Evolutionary conservation across 2,329 filamentous ascomycete genomes (phyloP).

Genomic region (Reticulascus tulasneorum): DNA sequence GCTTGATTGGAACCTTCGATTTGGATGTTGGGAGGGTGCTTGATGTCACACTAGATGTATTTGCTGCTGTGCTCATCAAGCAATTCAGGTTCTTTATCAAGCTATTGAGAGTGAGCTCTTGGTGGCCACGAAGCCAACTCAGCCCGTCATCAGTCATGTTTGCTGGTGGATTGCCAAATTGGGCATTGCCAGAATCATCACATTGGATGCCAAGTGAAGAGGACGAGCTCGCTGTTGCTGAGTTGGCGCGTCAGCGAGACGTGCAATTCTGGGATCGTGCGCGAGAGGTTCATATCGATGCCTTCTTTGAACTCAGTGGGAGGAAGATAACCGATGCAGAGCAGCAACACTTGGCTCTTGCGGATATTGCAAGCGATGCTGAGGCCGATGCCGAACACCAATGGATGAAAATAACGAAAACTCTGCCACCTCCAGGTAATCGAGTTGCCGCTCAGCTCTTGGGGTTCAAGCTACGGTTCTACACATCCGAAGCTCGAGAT

Average conservation of each 20-base stretch:
- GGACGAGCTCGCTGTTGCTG: constrained; percentile 56
- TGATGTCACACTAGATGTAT: constrained; percentile 92
- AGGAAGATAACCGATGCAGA: constrained; percentile 61
- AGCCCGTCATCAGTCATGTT: constrained; percentile 37
- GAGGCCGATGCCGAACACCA: constrained; percentile 57
- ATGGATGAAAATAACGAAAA: constrained; percentile 80
- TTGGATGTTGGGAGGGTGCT: constrained; percentile 91
- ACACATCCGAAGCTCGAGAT: constrained; percentile 74
- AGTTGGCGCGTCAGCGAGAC: constrained; percentile 64
- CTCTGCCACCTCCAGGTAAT: constrained; percentile 80
- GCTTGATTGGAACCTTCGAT: constrained; percentile 93
- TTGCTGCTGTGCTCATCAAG: constrained; percentile 88
- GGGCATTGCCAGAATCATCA: constrained; percentile 72
- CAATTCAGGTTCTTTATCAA: constrained; percentile 94
- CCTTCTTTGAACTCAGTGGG: constrained; percentile 86
- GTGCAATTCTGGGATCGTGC: constrained; percentile 75
- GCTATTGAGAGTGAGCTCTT: constrained; percentile 84
- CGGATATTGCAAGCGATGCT: constrained; percentile 36
- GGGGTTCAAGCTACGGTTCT: constrained; percentile 95
- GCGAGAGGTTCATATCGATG: constrained; percentile 70
- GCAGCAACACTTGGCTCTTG: constrained; percentile 40
- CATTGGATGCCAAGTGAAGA: constrained; percentile 63
- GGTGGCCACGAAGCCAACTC: constrained; percentile 82
- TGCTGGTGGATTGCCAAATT: constrained; percentile 69
- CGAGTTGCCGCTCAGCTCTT: constrained; percentile 89